These are phyloP conservation scores for Rauvolfia tetraphylla DNA, from an alignment of 257 asterid species.

Conservation along the genomic window DNA sequence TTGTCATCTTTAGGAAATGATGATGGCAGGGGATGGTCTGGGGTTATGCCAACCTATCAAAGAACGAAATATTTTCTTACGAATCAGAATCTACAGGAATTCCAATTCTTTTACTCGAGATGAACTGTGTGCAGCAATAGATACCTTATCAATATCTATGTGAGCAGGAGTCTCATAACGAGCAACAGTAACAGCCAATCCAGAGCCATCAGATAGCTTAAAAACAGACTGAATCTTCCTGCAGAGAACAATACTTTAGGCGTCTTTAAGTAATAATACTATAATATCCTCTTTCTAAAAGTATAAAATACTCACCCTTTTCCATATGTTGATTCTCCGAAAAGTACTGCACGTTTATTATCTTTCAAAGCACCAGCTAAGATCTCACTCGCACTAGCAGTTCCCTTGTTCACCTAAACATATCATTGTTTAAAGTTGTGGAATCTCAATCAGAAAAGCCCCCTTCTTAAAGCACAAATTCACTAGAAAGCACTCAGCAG, in stretches of 20 bases:
- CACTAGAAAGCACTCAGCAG: background rate
- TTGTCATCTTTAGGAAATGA: conserved; percentile 86
- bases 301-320: conserved; percentile 58
- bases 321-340: conserved; percentile 93
- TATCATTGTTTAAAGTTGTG: background rate
- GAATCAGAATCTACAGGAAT: background rate
- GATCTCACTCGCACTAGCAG: conserved; percentile 98
- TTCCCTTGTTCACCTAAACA: conserved; percentile 87
- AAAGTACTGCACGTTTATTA: conserved; percentile 81
- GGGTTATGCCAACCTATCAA: conserved; percentile 72
- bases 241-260: conserved; percentile 18
- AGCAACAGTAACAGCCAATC: conserved; percentile 91
- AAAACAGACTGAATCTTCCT: conserved; percentile 97
- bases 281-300: conserved; percentile 1
- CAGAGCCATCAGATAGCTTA: conserved; percentile 95
- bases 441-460: background rate
- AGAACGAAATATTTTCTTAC: background rate
- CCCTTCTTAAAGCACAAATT: background rate
- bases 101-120: background rate
- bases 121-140: conserved; percentile 14
- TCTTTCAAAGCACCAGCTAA: conserved; percentile 95
- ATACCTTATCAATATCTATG: conserved; percentile 86
- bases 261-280: background rate
- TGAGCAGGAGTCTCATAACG: conserved; percentile 97
- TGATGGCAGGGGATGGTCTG: conserved; percentile 77